phyloP scores from a whole-genome alignment of 441 rosid genomes.

The Populus hybrid region DNA sequence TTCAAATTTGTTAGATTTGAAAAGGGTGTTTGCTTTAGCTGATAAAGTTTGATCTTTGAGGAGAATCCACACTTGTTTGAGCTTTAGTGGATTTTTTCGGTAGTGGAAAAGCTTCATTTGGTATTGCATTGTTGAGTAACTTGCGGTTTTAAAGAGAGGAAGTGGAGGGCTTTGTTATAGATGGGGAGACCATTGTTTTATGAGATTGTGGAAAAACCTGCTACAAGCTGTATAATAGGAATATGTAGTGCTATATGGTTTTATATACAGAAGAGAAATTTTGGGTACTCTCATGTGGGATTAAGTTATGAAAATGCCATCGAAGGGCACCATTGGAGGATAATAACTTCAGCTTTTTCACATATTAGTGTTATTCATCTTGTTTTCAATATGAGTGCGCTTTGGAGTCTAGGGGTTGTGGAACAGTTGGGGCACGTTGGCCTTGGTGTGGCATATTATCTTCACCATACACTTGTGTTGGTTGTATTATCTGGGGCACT shows the following conservation, averaged over 20 bases:
- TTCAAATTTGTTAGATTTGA: slow-evolving; percentile 18
- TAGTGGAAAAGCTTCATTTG: slow-evolving; percentile 8
- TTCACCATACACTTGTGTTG: slow-evolving; percentile 82
- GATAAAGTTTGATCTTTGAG: background rate
- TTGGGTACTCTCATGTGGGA: slow-evolving; percentile 90
- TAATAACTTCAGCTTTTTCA: slow-evolving; percentile 87
- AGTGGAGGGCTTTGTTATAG: slow-evolving; percentile 11
- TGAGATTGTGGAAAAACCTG: slow-evolving; percentile 85
- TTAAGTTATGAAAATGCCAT: slow-evolving; percentile 75
- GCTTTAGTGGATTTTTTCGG: background rate
- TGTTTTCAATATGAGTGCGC: slow-evolving; percentile 92
- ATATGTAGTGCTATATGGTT: slow-evolving; percentile 77
- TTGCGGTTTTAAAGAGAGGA: background rate
- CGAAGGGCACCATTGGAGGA: slow-evolving; percentile 91
- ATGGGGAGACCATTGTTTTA: slow-evolving; percentile 89
- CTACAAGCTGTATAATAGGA: slow-evolving; percentile 75
- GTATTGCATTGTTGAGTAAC: slow-evolving; percentile 1
- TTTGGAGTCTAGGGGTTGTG: slow-evolving; percentile 93
- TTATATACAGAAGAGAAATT: slow-evolving; percentile 81
- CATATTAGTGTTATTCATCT: slow-evolving; percentile 90
- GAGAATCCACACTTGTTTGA: background rate
- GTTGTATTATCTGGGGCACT: slow-evolving; percentile 68
- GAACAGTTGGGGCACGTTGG: slow-evolving; percentile 72
- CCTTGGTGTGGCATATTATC: slow-evolving; percentile 78
- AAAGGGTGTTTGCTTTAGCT: slow-evolving; percentile 11